Evolutionary conservation across 2,329 filamentous ascomycete genomes (phyloP).

Genomic region (Fusarium cyanostomum): DNA sequence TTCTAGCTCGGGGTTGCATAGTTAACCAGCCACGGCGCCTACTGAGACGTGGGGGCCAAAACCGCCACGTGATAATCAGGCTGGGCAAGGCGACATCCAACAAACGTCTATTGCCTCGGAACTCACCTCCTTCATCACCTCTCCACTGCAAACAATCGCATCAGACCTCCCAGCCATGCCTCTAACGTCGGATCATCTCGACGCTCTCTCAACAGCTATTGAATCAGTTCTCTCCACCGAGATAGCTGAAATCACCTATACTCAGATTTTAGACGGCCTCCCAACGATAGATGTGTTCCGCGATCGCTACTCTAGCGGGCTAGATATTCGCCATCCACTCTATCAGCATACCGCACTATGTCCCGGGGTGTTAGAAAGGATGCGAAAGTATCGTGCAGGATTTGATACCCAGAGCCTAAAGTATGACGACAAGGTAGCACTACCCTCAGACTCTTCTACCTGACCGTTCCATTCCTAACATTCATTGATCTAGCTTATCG

Average conservation of each 20-base stretch:
- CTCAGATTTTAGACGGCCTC: slow-evolving; percentile 15
- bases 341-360: slow-evolving; percentile 6
- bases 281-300: not conserved
- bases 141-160: not conserved
- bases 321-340: slow-evolving; percentile 1
- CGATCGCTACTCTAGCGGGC: not conserved
- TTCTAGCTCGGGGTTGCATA: not conserved
- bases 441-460: not conserved
- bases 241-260: slow-evolving; percentile 5
- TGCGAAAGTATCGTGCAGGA: not conserved
- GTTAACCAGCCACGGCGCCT: not conserved
- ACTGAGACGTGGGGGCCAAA: not conserved
- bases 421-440: slow-evolving; percentile 4
- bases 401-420: slow-evolving; percentile 1
- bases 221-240: slow-evolving; percentile 8
- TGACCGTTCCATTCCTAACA: not conserved
- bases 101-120: not conserved
- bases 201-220: slow-evolving; percentile 1
- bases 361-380: not conserved
- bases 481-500: slow-evolving; percentile 2
- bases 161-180: not conserved
- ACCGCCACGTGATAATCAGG: not conserved
- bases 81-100: not conserved
- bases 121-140: not conserved
- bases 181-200: not conserved